Evolutionary conservation across 306 rosid species (phyloP).

Genomic region (Abrus precatorius): DNA sequence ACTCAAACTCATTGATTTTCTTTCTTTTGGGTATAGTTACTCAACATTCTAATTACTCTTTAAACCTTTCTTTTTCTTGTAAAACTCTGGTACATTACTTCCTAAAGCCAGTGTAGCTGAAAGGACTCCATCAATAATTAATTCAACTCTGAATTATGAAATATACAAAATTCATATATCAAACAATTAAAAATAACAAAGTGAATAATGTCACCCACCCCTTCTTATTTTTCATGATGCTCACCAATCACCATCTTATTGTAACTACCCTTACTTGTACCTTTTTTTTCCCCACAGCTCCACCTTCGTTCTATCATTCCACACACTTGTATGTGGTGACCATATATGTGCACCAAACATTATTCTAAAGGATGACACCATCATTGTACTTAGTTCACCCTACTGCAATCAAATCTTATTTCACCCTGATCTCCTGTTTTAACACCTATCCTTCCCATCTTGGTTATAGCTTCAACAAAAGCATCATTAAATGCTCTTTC

Average conservation of each 20-base stretch:
- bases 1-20: too few relatives aligned
- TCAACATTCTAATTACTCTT: too few relatives aligned
- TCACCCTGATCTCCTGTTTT: slow-evolving; percentile 69
- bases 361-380: background rate
- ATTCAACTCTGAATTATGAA: background rate
- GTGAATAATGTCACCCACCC: background rate
- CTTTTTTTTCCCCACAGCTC: background rate
- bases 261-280: background rate
- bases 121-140: background rate
- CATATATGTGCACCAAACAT: background rate
- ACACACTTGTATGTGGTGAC: background rate
- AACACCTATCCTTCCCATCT: slow-evolving; percentile 70
- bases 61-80: too few relatives aligned
- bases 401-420: slow-evolving; percentile 62
- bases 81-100: too few relatives aligned
- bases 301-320: background rate
- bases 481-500: slow-evolving; percentile 58
- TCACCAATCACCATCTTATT: slow-evolving; percentile 6
- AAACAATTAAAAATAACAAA: slow-evolving; percentile 7
- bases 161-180: background rate
- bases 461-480: slow-evolving; percentile 70
- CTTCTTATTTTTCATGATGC: background rate
- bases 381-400: slow-evolving; percentile 39
- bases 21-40: too few relatives aligned
- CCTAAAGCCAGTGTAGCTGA: too few relatives aligned